A percentile compares a stretch with the other conserved stretches of the same genome.
These are phyloP conservation scores for Saccharomycopsis microspora DNA, from an alignment of 805 yeast species.

Conservation along the genomic window DNA sequence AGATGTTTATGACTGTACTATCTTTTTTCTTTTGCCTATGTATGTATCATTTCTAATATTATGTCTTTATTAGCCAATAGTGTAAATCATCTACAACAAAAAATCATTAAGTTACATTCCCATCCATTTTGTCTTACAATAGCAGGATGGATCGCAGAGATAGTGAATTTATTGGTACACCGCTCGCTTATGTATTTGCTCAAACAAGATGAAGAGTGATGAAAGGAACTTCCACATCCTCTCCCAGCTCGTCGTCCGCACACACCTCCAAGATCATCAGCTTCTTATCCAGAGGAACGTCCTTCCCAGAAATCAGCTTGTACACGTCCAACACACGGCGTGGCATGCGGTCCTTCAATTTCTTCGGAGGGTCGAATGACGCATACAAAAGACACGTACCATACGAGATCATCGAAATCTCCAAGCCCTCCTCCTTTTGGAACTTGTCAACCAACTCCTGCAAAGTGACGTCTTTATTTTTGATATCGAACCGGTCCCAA, in stretches of 20 bases:
- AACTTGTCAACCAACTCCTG: conserved; percentile 65
- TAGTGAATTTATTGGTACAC: too few species aligned
- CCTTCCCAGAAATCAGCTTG: conserved; percentile 77
- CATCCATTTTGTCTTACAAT: too few species aligned
- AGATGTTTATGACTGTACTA: neutral
- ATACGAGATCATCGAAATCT: conserved; percentile 82
- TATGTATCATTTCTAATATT: neutral
- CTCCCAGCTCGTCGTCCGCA: conserved; percentile 85
- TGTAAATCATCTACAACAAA: too few species aligned
- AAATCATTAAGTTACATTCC: too few species aligned
- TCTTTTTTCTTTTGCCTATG: neutral
- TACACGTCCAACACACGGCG: conserved; percentile 65
- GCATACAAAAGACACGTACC: conserved; percentile 88
- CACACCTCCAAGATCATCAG: conserved; percentile 82
- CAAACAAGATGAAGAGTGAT: conserved; percentile 44
- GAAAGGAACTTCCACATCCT: conserved; percentile 92
- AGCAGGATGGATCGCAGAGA: too few species aligned
- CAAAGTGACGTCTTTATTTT: conserved; percentile 61
- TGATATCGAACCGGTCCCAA: conserved; percentile 88
- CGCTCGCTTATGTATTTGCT: too few species aligned
- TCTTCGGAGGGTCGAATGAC: conserved; percentile 86
- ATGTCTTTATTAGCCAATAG: neutral
- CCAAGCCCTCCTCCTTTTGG: conserved; percentile 72
- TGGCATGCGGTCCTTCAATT: conserved; percentile 64
- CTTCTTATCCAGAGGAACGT: conserved; percentile 59